Percentiles rank a stretch among this genome's conserved stretches.
Conservation (phyloP, 306 rosid species). For the Pueraria montana region DNA sequence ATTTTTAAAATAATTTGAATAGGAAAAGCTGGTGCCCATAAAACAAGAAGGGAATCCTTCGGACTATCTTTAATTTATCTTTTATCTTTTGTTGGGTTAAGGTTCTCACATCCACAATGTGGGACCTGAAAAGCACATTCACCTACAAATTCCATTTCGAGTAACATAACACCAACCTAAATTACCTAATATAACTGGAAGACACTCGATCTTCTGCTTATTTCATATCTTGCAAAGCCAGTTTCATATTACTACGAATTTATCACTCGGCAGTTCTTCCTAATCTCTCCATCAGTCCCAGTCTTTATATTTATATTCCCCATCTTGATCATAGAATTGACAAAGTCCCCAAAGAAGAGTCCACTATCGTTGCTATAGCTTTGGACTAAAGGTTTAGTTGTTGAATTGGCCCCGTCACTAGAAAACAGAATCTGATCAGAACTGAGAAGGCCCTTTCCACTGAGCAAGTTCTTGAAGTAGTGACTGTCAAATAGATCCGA, state of each 20-base stretch:
- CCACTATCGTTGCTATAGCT: conserved; percentile 54
- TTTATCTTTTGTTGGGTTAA: no score
- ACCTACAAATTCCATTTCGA: background rate
- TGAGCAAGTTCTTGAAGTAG: conserved; percentile 74
- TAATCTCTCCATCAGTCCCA: conserved; percentile 80
- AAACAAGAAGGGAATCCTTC: no score
- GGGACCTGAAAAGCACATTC: conserved; percentile 8
- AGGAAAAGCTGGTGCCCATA: no score
- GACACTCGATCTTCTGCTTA: conserved; percentile 20
- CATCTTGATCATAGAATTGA: conserved; percentile 82
- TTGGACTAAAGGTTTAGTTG: conserved; percentile 66
- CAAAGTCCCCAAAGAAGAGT: conserved; percentile 72
- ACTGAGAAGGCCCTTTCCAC: conserved; percentile 71
- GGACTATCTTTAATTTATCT: no score
- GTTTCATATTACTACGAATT: conserved; percentile 49
- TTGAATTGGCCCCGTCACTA: conserved; percentile 53
- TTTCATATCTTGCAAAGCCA: conserved; percentile 26
- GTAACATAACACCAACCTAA: conserved; percentile 16
- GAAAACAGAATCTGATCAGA: conserved; percentile 83
- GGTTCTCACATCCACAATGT: no score
- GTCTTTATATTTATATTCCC: conserved; percentile 73
- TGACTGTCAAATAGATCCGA: conserved; percentile 82
- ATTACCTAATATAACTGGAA: background rate
- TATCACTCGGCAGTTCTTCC: conserved; percentile 73
- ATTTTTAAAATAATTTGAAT: no score